Base-by-base conservation (phyloP, 768 basidiomycete species). In the Russula vinacea region DNA sequence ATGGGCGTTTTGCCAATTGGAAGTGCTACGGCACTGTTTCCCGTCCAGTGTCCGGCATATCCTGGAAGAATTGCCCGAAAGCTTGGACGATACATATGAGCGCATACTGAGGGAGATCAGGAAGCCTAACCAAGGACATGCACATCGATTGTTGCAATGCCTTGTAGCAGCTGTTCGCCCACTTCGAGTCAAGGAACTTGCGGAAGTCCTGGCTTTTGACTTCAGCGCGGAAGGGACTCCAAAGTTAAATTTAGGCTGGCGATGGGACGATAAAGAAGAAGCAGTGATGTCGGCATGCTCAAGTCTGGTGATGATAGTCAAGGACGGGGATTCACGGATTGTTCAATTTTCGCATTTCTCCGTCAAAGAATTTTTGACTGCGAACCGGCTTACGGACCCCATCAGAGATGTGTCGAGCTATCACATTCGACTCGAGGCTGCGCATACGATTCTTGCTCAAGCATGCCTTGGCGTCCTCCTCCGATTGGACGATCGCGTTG, bases 61-160 rank as follows among this genome's bases (percentile, higher is more conserved):
- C 22, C 19, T 61, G 3, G 60, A 61, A 2, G 52, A 53, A 5
- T 35, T 61, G n/a, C 51, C 60, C 1, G 32, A 45, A 1, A 45
- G 40, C 22, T 3, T 61, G 3, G 60, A 61, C 8, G 60, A 47
- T 40, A 61, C 60, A 8, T 61, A 61, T 29, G 52, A 44, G 19
- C 60, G 60, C 1, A 54, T 61, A 32, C 17, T 61, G 14, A n/a
- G 44, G 29, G 51, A 54, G n/a, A 61, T 61, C 9, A 22, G 32
- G 19, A 45, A 54, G 10, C n/a, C 60, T 2, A 54, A 61, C 13
- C 33, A 42, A 42, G 17, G 42, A 35, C 29, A 54, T 54, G 60
- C 60, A 3, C 52, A 42, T 24, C 60, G 40, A 33, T 19, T 61
- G 22, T 45, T 61, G n/a, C 60, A 54, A 37, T 61, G 51, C 37